phyloP scores from a whole-genome alignment of 1,139 yeast species.

The Entelexis sorbosivorans region DNA sequence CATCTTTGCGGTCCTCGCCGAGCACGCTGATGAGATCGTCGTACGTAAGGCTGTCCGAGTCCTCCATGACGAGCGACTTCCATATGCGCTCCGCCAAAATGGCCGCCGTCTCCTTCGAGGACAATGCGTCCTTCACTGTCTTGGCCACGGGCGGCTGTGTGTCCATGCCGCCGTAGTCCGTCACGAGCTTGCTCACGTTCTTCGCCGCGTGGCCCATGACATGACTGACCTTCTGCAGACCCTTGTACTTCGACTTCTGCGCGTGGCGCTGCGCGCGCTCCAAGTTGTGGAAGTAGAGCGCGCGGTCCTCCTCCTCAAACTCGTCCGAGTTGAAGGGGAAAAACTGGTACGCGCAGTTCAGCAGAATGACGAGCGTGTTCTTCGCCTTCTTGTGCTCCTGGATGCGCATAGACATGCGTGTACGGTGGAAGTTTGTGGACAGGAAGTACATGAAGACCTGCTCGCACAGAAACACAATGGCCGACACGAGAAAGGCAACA shows the following conservation, averaged over 20 bases:
- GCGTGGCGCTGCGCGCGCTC: constrained; percentile 21
- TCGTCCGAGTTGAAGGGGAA: constrained; percentile 33
- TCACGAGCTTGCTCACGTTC: constrained; percentile 28
- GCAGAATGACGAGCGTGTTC: constrained; percentile 28
- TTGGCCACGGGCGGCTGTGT: constrained; percentile 23
- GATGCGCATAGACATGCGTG: constrained; percentile 34
- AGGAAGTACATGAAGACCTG: constrained; percentile 33
- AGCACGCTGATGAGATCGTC: constrained; percentile 33
- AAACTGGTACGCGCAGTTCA: constrained; percentile 31
- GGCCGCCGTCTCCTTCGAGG: constrained; percentile 27
- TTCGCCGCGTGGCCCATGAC: constrained; percentile 28
- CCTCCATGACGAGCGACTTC: constrained; percentile 36
- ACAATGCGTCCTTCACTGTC: constrained; percentile 32
- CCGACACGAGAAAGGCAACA: constrained; percentile 32
- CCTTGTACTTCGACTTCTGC: constrained; percentile 18
- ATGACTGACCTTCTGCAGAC: constrained; percentile 27
- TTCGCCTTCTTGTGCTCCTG: constrained; percentile 32
- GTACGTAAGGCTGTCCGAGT: constrained; percentile 29
- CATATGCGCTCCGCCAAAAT: constrained; percentile 34
- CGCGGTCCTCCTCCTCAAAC: constrained; percentile 32
- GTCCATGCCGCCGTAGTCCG: constrained; percentile 27
- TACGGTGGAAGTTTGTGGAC: constrained; percentile 36
- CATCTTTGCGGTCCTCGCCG: constrained; percentile 28
- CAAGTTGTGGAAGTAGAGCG: constrained; percentile 28
- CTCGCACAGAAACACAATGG: constrained; percentile 33